These are phyloP conservation scores for Tieghemostelium lacteum DNA, from an alignment of 78 protist species.

Conservation along the genomic window DNA sequence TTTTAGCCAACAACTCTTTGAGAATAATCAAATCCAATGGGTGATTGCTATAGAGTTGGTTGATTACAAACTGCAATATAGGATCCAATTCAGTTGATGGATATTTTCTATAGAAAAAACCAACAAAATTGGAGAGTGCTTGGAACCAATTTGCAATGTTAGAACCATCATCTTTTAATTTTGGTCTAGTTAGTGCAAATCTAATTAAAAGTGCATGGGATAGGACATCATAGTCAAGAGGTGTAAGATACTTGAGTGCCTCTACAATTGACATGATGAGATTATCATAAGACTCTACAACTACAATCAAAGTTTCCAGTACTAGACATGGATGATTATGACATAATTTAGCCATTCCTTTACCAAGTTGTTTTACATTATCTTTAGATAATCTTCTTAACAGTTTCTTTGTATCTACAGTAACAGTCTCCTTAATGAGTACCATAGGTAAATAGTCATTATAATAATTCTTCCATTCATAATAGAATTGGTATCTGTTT, in stretches of 20 bases:
- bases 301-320: conserved; percentile 40
- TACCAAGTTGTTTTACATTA: conserved; percentile 79
- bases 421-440: neutral
- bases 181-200: conserved; percentile 13
- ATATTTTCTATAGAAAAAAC: conserved; percentile 67
- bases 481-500: conserved; percentile 48
- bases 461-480: conserved; percentile 36
- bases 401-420: conserved; percentile 34
- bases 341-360: conserved; percentile 73
- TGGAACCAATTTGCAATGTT: conserved; percentile 81
- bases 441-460: conserved; percentile 1
- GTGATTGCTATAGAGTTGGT: conserved; percentile 46
- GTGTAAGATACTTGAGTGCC: conserved; percentile 43
- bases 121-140: conserved; percentile 62
- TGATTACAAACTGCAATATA: conserved; percentile 22
- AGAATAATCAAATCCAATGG: conserved; percentile 63
- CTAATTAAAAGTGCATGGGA: conserved; percentile 25
- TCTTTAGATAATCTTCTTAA: conserved; percentile 81
- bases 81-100: conserved; percentile 68
- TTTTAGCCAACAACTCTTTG: conserved; percentile 58
- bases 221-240: conserved; percentile 57
- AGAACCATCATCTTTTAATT: conserved; percentile 81
- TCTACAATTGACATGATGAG: conserved; percentile 75
- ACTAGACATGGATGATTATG: conserved; percentile 57
- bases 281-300: conserved; percentile 75